A percentile compares a stretch with the other conserved stretches of the same genome.
Conservation (phyloP, 1,284 basidiomycete species). For the Pisolithus thermaeus region DNA sequence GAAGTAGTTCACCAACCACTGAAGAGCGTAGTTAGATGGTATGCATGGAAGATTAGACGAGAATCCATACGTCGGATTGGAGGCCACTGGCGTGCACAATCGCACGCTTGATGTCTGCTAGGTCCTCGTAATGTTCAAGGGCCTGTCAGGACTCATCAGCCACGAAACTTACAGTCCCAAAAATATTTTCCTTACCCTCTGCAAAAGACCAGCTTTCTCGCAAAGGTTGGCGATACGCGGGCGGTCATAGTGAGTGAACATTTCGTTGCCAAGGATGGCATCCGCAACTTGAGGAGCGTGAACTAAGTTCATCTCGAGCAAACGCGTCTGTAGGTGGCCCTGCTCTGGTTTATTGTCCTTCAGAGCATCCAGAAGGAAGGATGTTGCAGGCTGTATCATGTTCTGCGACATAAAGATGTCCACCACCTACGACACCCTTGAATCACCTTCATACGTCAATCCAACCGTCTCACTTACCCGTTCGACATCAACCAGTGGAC, state of each 20-base stretch:
- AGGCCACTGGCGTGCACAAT: slow-evolving; percentile 91
- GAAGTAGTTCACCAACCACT: slow-evolving; percentile 99
- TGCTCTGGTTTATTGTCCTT: slow-evolving; percentile 99
- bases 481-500: slow-evolving; percentile 93
- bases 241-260: slow-evolving; percentile 97
- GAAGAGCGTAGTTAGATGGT: slow-evolving; percentile 1
- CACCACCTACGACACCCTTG: slow-evolving; percentile 54
- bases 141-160: slow-evolving; percentile 50
- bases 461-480: slow-evolving; percentile 46
- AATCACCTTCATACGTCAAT: slow-evolving; percentile 2
- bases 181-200: slow-evolving; percentile 55
- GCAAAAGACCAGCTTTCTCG: slow-evolving; percentile 95
- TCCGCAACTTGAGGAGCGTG: slow-evolving; percentile 99
- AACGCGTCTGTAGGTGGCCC: slow-evolving; percentile 90
- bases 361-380: slow-evolving; percentile 96
- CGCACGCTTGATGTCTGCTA: slow-evolving; percentile 96
- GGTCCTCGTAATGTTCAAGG: slow-evolving; percentile 96
- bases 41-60: slow-evolving; percentile 3
- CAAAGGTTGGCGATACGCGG: slow-evolving; percentile 97
- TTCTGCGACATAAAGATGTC: slow-evolving; percentile 99
- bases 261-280: slow-evolving; percentile 97
- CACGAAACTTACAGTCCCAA: slow-evolving; percentile 2
- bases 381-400: slow-evolving; percentile 99
- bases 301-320: slow-evolving; percentile 97
- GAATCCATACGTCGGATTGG: slow-evolving; percentile 65